phyloP scores from a whole-genome alignment of 2,329 filamentous ascomycete species.

The Cladosporium austrohemisphaericum region DNA sequence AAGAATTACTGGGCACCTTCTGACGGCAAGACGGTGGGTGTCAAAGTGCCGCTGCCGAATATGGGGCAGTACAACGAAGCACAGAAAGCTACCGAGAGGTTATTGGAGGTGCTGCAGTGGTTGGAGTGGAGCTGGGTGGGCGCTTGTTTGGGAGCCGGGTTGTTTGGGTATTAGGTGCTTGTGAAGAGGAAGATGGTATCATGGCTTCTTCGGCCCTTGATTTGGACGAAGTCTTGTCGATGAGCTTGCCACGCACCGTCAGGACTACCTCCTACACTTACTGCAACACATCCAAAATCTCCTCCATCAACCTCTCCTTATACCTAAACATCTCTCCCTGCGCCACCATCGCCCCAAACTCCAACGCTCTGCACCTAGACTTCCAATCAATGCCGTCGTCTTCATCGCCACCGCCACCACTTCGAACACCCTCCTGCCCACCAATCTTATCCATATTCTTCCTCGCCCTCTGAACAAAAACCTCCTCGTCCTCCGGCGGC shows the following conservation, averaged over 20 bases:
- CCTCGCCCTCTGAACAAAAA: background rate
- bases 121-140: slow-evolving; percentile 36
- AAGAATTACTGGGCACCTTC: slow-evolving; percentile 34
- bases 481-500: slow-evolving; percentile 9
- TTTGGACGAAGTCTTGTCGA: no score
- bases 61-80: slow-evolving; percentile 35
- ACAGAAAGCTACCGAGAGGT: slow-evolving; percentile 29
- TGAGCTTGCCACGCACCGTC: no score
- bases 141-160: slow-evolving; percentile 28
- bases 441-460: background rate
- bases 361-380: slow-evolving; percentile 28
- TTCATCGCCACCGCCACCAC: background rate
- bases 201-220: no score
- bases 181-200: no score
- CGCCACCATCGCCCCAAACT: slow-evolving; percentile 30
- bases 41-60: slow-evolving; percentile 30
- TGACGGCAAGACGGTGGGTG: slow-evolving; percentile 29
- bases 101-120: slow-evolving; percentile 32
- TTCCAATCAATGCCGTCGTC: slow-evolving; percentile 32
- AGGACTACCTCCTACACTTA: background rate
- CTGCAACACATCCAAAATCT: slow-evolving; percentile 26
- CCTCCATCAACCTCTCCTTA: slow-evolving; percentile 28
- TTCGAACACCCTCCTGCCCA: background rate
- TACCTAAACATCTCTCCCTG: slow-evolving; percentile 32
- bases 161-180: slow-evolving; percentile 23